Evolutionary conservation across 805 yeast species (phyloP).

Genomic region (Blastobotrys robertii): DNA sequence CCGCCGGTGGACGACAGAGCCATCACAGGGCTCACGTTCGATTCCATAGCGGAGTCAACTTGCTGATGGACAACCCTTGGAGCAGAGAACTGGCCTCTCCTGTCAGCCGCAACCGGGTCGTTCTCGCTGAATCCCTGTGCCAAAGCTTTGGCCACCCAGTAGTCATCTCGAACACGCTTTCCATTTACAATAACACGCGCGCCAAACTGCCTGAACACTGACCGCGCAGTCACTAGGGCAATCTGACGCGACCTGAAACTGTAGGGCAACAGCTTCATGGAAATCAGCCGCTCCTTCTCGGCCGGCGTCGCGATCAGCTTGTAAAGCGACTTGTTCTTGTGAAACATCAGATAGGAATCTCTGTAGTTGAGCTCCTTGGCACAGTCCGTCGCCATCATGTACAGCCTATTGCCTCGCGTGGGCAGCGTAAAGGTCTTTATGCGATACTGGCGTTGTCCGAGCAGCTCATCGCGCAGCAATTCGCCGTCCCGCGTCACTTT

Average conservation of each 20-base stretch:
- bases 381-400: slow-evolving; percentile 33
- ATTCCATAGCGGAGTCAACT: slow-evolving; percentile 1
- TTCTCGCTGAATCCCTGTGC: slow-evolving; percentile 36
- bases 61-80: neutral
- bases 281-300: slow-evolving; percentile 32
- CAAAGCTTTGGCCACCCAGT: slow-evolving; percentile 40
- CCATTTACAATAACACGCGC: slow-evolving; percentile 41
- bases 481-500: slow-evolving; percentile 34
- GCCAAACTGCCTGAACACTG: slow-evolving; percentile 42
- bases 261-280: slow-evolving; percentile 23
- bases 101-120: slow-evolving; percentile 33
- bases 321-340: slow-evolving; percentile 30
- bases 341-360: slow-evolving; percentile 46
- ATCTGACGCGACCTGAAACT: slow-evolving; percentile 26
- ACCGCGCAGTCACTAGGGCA: slow-evolving; percentile 34
- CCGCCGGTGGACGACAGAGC: slow-evolving; percentile 4
- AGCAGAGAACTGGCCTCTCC: slow-evolving; percentile 11
- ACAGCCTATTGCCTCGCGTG: slow-evolving; percentile 29
- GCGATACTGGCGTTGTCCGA: slow-evolving; percentile 28
- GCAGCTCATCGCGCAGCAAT: slow-evolving; percentile 19
- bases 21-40: slow-evolving; percentile 1
- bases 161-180: slow-evolving; percentile 42
- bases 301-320: slow-evolving; percentile 30
- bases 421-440: slow-evolving; percentile 35
- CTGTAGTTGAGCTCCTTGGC: slow-evolving; percentile 36